Conservation (phyloP, 768 basidiomycete genomes). For the Cystoderma amianthinum region DNA sequence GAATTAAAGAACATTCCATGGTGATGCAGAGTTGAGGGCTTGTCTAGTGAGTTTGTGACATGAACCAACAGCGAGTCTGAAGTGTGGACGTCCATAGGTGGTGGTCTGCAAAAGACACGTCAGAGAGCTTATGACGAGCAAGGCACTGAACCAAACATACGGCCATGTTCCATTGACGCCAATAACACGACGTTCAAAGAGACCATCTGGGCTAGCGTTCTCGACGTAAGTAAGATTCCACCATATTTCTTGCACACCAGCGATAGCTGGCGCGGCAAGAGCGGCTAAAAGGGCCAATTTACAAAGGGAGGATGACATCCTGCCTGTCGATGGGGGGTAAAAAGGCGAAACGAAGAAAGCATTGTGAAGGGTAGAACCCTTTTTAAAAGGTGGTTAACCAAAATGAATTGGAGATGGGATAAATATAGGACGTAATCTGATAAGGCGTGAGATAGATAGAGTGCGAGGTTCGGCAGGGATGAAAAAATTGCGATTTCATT, state of each 20-base stretch:
- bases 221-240: constrained; percentile 89
- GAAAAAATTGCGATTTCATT: too few species aligned
- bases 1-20: constrained; percentile 96
- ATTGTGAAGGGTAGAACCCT: neutral
- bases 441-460: constrained; percentile 6
- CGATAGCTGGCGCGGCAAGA: constrained; percentile 35
- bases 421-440: constrained; percentile 10
- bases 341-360: constrained; percentile 1
- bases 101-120: constrained; percentile 46
- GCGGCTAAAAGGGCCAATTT: constrained; percentile 23
- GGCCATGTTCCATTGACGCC: constrained; percentile 95
- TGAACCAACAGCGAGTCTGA: constrained; percentile 76
- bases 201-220: constrained; percentile 78
- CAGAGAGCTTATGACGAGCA: constrained; percentile 2
- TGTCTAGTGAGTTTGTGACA: constrained; percentile 62
- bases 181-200: constrained; percentile 67
- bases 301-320: constrained; percentile 14
- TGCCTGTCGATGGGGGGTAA: constrained; percentile 3
- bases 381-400: neutral
- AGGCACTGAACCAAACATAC: constrained; percentile 33
- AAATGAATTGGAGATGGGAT: neutral
- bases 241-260: constrained; percentile 71
- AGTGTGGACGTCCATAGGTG: constrained; percentile 66
- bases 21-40: constrained; percentile 73
- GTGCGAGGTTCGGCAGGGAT: too few species aligned